phyloP scores from a whole-genome alignment of 1,284 basidiomycete species.

The Moesziomyces parantarcticus region DNA sequence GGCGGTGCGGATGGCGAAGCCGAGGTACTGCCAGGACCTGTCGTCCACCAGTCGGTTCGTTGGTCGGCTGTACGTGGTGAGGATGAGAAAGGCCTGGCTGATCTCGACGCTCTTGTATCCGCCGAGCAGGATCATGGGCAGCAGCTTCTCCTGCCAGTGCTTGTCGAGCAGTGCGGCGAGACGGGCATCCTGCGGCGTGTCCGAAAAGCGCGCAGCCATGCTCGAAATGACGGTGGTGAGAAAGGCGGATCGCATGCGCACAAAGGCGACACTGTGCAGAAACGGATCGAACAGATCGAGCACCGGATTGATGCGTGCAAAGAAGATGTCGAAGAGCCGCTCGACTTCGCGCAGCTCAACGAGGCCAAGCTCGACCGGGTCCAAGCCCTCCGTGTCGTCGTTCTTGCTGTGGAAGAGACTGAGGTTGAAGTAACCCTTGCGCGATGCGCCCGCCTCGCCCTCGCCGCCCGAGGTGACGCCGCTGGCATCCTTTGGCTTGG shows the following conservation, averaged over 20 bases:
- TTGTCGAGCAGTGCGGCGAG: conserved; percentile 51
- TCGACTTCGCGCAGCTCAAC: conserved; percentile 55
- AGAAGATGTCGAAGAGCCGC: conserved; percentile 59
- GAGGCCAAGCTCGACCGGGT: conserved; percentile 51
- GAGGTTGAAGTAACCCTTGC: conserved; percentile 58
- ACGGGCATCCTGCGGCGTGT: conserved; percentile 49
- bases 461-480: conserved; percentile 40
- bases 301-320: conserved; percentile 59
- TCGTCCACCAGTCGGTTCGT: conserved; percentile 59
- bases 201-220: conserved; percentile 56
- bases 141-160: conserved; percentile 54
- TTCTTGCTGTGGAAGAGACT: conserved; percentile 59
- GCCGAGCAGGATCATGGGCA: conserved; percentile 54
- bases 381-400: conserved; percentile 50
- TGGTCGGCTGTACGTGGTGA: conserved; percentile 56
- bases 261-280: conserved; percentile 56
- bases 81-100: conserved; percentile 56
- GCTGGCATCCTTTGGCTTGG: conserved; percentile 24
- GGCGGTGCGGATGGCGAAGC: conserved; percentile 58
- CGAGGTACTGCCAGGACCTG: conserved; percentile 61
- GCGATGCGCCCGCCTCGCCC: conserved; percentile 52
- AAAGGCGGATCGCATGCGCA: conserved; percentile 56
- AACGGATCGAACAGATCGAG: conserved; percentile 59
- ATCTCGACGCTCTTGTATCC: conserved; percentile 63
- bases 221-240: conserved; percentile 56